A percentile compares a stretch with the other conserved stretches of the same genome.
These are phyloP conservation scores for Penicillium sp. DNA, from an alignment of 2,329 filamentous ascomycete genomes.

Conservation along the genomic window DNA sequence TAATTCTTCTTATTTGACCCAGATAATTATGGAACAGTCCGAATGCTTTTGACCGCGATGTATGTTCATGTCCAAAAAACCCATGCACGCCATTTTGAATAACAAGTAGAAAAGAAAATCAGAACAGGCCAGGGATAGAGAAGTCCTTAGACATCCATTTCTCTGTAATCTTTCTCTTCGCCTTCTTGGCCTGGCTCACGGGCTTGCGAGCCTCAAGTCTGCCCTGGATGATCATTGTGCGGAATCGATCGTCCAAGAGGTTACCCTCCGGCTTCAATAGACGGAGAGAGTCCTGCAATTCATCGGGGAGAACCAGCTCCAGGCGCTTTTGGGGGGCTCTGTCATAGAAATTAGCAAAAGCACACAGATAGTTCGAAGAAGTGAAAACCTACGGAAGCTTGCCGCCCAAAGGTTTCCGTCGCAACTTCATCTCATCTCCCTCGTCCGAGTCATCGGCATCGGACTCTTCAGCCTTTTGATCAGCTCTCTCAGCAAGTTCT, in stretches of 20 bases:
- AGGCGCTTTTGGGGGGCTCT: constrained; percentile 69
- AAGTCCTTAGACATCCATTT: constrained; percentile 99
- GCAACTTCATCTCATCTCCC: constrained; percentile 62
- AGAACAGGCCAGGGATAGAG: constrained; percentile 47
- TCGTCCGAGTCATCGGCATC: constrained; percentile 46
- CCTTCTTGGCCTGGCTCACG: constrained; percentile 77
- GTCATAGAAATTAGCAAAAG: constrained; percentile 18
- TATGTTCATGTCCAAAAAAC: constrained; percentile 23
- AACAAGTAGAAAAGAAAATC: constrained; percentile 19
- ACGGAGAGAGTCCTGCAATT: constrained; percentile 77
- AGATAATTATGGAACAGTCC: constrained; percentile 4
- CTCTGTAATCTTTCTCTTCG: constrained; percentile 77
- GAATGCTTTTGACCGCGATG: constrained; percentile 13
- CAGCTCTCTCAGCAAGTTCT: constrained; percentile 58
- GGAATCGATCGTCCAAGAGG: constrained; percentile 84
- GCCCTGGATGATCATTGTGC: constrained; percentile 81
- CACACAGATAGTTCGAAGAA: not conserved
- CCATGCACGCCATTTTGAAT: constrained; percentile 23
- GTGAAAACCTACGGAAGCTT: constrained; percentile 51
- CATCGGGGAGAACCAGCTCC: constrained; percentile 76
- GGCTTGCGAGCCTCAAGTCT: constrained; percentile 82
- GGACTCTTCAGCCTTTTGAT: constrained; percentile 40
- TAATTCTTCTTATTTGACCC: not conserved
- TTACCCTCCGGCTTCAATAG: constrained; percentile 94
- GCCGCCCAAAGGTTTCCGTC: constrained; percentile 69